A percentile compares a stretch with the other conserved stretches of the same genome.
These are phyloP conservation scores for Gleditsia sinensis DNA, from an alignment of 306 rosid species.

Conservation along the genomic window DNA sequence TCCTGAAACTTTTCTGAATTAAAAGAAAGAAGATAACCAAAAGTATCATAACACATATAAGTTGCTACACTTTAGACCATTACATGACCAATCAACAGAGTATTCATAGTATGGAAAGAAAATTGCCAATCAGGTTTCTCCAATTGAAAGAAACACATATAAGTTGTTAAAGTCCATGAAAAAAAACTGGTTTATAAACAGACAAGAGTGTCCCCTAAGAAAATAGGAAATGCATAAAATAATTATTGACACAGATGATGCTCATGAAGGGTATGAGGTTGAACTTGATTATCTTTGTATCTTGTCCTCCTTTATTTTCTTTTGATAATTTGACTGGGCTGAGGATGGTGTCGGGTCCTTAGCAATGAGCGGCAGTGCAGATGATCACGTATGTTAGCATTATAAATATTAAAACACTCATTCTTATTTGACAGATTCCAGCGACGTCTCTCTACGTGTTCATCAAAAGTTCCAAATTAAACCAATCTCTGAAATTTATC, in stretches of 20 bases:
- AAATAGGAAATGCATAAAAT: too few relatives aligned
- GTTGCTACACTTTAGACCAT: slow-evolving; percentile 20
- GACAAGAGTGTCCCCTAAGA: background rate
- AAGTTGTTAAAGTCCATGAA: background rate
- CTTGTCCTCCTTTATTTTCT: too few relatives aligned
- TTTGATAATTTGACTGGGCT: background rate
- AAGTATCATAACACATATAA: slow-evolving; percentile 32
- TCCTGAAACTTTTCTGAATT: slow-evolving; percentile 82
- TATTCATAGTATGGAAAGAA: too few relatives aligned
- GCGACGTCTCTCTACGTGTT: background rate
- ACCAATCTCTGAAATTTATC: background rate
- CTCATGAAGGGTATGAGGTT: too few relatives aligned
- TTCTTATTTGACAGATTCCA: background rate
- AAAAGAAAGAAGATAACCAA: slow-evolving; percentile 25
- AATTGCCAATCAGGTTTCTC: background rate
- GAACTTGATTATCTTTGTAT: too few relatives aligned
- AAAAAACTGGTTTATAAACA: background rate
- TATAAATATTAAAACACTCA: background rate
- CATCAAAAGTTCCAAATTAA: background rate
- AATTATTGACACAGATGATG: too few relatives aligned
- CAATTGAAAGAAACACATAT: background rate
- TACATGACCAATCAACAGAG: too few relatives aligned
- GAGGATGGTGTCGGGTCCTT: background rate
- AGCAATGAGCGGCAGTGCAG: background rate
- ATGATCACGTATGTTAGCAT: background rate